Conservation (phyloP, 2,329 filamentous ascomycete genomes). For the Aspergillus aculeatinus region DNA sequence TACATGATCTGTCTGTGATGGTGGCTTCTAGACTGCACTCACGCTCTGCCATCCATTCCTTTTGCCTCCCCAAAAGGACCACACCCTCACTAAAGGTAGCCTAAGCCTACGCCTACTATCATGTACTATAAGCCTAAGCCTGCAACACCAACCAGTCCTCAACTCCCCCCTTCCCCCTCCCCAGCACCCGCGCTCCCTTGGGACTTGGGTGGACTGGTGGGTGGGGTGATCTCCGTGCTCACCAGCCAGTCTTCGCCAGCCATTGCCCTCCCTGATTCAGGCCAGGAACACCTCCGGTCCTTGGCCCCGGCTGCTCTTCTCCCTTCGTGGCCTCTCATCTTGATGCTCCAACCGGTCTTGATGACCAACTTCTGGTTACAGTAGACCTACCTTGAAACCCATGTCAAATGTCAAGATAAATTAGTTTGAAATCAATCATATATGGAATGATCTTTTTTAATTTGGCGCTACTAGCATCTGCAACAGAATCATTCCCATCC, state of each 20-base stretch:
- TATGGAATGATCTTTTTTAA: background rate
- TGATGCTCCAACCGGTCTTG: background rate
- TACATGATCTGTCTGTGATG: background rate
- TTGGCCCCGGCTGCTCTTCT: conserved; percentile 19
- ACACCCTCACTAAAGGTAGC: background rate
- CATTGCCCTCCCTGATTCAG: conserved; percentile 22
- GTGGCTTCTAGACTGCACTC: conserved; percentile 2
- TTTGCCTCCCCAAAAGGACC: background rate
- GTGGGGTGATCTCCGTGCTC: conserved; percentile 27
- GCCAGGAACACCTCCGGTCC: conserved; percentile 27
- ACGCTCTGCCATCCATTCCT: background rate
- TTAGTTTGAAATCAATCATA: background rate
- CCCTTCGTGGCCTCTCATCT: conserved; percentile 7
- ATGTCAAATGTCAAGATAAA: background rate
- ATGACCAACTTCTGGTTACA: background rate
- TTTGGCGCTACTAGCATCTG: background rate
- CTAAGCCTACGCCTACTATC: background rate
- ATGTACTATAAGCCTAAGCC: background rate
- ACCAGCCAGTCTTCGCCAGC: conserved; percentile 25
- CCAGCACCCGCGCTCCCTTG: conserved; percentile 21
- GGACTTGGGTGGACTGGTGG: conserved; percentile 16
- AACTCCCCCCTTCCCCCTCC: conserved; percentile 14
- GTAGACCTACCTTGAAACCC: background rate
- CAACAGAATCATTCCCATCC: background rate
- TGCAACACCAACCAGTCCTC: background rate